These are phyloP conservation scores for Marasmius fiardii DNA, from an alignment of 1,284 basidiomycete species.

Conservation along the genomic window DNA sequence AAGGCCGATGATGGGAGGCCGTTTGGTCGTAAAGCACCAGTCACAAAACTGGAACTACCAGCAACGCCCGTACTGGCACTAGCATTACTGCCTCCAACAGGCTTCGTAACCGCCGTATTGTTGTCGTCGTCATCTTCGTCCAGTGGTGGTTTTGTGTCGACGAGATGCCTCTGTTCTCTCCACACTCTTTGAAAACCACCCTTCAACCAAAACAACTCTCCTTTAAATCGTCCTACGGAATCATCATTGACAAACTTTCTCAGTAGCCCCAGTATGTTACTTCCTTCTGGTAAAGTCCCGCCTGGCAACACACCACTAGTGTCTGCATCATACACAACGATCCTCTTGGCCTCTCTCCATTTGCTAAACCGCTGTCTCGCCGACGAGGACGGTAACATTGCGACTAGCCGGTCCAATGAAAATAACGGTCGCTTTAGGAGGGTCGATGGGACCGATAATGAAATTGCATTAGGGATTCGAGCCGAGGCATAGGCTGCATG, in stretches of 20 bases:
- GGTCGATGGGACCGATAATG: slow-evolving; percentile 91
- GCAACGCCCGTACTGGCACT: background rate
- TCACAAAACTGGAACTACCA: too few relatives aligned
- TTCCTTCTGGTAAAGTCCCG: slow-evolving; percentile 51
- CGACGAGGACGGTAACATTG: slow-evolving; percentile 66
- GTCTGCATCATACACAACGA: slow-evolving; percentile 85
- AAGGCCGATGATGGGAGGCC: slow-evolving; percentile 47
- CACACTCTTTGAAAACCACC: slow-evolving; percentile 79
- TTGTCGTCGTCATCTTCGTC: slow-evolving; percentile 47
- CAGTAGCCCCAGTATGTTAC: slow-evolving; percentile 77
- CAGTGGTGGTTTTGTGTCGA: slow-evolving; percentile 48
- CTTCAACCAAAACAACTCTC: slow-evolving; percentile 70
- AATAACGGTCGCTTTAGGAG: slow-evolving; percentile 88
- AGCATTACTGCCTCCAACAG: background rate
- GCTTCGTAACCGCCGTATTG: background rate
- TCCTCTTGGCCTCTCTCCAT: slow-evolving; percentile 54
- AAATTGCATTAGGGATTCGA: slow-evolving; percentile 73
- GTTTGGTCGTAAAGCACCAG: background rate
- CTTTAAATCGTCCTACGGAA: slow-evolving; percentile 47
- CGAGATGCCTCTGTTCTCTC: slow-evolving; percentile 47
- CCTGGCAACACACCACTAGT: slow-evolving; percentile 27
- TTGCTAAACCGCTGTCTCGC: slow-evolving; percentile 59
- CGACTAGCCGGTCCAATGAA: slow-evolving; percentile 67
- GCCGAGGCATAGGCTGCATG: slow-evolving; percentile 69
- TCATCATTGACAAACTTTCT: slow-evolving; percentile 71